Percentiles rank a stretch among this genome's conserved stretches.
These are phyloP conservation scores for Escovopsis weberi DNA, from an alignment of 2,329 filamentous ascomycete genomes.

Conservation along the genomic window DNA sequence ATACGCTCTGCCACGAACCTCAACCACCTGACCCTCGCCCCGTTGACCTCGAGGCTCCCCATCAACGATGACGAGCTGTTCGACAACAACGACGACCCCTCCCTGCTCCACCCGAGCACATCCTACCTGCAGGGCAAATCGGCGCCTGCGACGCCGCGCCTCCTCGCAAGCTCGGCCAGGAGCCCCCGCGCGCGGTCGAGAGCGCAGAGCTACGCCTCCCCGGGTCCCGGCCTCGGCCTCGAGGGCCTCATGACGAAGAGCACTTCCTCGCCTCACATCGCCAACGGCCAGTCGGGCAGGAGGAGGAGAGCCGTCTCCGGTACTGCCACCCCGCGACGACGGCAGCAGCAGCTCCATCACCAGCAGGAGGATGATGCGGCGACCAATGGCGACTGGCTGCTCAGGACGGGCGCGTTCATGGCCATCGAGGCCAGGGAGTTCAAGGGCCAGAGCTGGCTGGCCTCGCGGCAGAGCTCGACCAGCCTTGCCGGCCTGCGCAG, in stretches of 20 bases:
- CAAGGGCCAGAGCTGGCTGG: slow-evolving; percentile 55
- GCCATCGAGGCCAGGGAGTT: slow-evolving; percentile 48
- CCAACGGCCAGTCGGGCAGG: slow-evolving; percentile 8
- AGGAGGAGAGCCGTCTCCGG: slow-evolving; percentile 13
- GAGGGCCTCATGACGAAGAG: slow-evolving; percentile 34
- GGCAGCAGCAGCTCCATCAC: slow-evolving; percentile 6
- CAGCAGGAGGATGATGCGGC: slow-evolving; percentile 18
- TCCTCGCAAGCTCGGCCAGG: slow-evolving; percentile 43
- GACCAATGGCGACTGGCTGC: slow-evolving; percentile 48
- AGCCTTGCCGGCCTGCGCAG: slow-evolving; percentile 39
- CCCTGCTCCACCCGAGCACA: slow-evolving; percentile 15
- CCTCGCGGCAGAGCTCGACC: slow-evolving; percentile 50
- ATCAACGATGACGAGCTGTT: slow-evolving; percentile 36
- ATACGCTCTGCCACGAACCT: slow-evolving; percentile 44
- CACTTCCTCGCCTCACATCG: slow-evolving; percentile 47
- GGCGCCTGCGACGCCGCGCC: slow-evolving; percentile 48
- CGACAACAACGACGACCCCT: slow-evolving; percentile 16
- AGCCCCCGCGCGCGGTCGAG: slow-evolving; percentile 28
- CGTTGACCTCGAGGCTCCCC: slow-evolving; percentile 46
- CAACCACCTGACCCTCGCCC: slow-evolving; percentile 47
- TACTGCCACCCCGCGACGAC: slow-evolving; percentile 21
- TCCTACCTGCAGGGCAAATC: slow-evolving; percentile 50
- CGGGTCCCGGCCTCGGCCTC: slow-evolving; percentile 16
- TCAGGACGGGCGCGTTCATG: slow-evolving; percentile 47
- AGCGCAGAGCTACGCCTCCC: slow-evolving; percentile 28